phyloP scores from a whole-genome alignment of 768 basidiomycete genomes.

The Lanmaoa rubissima region DNA sequence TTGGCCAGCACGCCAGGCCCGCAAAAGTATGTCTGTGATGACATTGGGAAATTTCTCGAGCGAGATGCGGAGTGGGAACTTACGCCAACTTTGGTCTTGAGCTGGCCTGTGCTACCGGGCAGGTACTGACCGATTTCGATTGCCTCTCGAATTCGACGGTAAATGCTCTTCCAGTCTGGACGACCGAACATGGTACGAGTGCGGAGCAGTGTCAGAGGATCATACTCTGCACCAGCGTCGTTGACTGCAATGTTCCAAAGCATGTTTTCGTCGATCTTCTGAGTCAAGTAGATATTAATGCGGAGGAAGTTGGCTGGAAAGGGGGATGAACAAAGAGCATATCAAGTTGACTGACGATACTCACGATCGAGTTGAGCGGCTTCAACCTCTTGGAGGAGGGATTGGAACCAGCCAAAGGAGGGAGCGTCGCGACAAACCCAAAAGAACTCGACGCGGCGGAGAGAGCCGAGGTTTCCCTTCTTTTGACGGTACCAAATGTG shows the following conservation, averaged over 20 bases:
- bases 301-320: constrained; percentile 81
- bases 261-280: constrained; percentile 83
- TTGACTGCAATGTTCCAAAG: constrained; percentile 91
- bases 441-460: constrained; percentile 91
- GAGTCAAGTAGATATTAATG: constrained; percentile 88
- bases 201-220: constrained; percentile 85
- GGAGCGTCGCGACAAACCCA: constrained; percentile 93
- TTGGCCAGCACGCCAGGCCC: constrained; percentile 77
- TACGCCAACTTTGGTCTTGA: constrained; percentile 84
- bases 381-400: constrained; percentile 83
- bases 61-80: constrained; percentile 27
- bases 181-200: constrained; percentile 90
- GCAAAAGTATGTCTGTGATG: constrained; percentile 78
- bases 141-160: constrained; percentile 66
- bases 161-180: constrained; percentile 86
- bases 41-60: not conserved
- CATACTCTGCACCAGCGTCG: constrained; percentile 80
- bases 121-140: constrained; percentile 84
- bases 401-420: constrained; percentile 99
- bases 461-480: constrained; percentile 69
- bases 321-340: constrained; percentile 10
- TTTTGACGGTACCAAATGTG: constrained; percentile 95
- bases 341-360: constrained; percentile 28
- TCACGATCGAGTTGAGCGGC: constrained; percentile 85
- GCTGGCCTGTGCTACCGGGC: constrained; percentile 70